Percentiles rank a stretch among this genome's conserved stretches.
These are phyloP conservation scores for Sorghum bicolor DNA, from an alignment of 176 grass and related monocot species.

Conservation along the genomic window DNA sequence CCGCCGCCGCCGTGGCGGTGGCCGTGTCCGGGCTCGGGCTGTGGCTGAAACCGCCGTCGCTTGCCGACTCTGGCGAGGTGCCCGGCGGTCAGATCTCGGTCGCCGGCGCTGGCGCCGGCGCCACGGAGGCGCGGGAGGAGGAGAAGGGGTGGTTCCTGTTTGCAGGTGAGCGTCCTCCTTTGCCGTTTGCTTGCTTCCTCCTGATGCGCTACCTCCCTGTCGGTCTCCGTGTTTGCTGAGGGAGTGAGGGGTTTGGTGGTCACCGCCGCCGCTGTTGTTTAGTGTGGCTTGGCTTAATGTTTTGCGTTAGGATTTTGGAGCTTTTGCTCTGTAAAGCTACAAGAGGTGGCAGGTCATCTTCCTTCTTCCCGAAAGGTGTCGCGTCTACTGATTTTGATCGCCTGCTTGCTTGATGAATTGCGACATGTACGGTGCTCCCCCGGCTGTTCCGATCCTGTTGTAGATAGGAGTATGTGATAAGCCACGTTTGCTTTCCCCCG, in stretches of 20 bases:
- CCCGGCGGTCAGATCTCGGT: conserved; percentile 44
- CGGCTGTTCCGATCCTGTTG: background rate
- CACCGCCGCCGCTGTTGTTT: background rate
- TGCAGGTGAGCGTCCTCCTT: conserved; percentile 44
- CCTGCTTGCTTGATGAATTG: background rate
- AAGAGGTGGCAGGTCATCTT: background rate
- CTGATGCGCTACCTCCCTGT: background rate
- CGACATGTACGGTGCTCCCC: background rate
- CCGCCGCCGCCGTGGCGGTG: conserved; percentile 39
- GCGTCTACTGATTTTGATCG: background rate
- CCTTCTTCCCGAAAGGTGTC: background rate
- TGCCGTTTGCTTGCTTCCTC: background rate
- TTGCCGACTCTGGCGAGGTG: conserved; percentile 42
- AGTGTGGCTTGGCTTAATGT: background rate
- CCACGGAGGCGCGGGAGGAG: background rate
- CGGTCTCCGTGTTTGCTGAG: background rate
- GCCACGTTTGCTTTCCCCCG: background rate
- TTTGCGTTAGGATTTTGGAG: background rate
- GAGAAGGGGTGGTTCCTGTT: conserved; percentile 48
- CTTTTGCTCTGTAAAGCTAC: background rate
- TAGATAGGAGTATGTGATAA: background rate
- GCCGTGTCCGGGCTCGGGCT: conserved; percentile 56
- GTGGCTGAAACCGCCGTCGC: conserved; percentile 46
- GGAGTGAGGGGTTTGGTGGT: background rate
- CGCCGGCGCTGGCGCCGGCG: background rate